These are phyloP conservation scores for Podaxis rugospora DNA, from an alignment of 768 basidiomycete genomes.

Conservation along the genomic window DNA sequence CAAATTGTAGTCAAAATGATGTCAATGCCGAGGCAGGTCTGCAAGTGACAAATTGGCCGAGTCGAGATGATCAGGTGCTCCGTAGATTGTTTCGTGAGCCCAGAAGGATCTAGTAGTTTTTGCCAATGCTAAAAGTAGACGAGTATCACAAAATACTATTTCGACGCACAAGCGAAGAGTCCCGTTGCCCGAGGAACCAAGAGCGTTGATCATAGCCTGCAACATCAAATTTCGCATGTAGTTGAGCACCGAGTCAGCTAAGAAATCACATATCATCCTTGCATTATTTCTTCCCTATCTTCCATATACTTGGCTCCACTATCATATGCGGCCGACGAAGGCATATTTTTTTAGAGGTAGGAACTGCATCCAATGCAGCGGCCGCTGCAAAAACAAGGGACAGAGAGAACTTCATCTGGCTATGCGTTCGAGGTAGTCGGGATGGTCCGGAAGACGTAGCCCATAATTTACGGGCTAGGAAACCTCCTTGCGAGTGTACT, in stretches of 20 bases:
- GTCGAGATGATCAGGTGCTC: constrained; percentile 19
- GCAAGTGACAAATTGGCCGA: constrained; percentile 23
- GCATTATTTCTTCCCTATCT: constrained; percentile 26
- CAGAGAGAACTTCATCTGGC: not conserved
- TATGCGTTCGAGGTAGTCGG: not conserved
- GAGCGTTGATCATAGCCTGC: constrained; percentile 25
- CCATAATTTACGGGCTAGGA: too few species aligned
- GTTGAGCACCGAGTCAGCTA: constrained; percentile 1
- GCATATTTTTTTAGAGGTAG: constrained; percentile 22
- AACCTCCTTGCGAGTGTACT: too few species aligned
- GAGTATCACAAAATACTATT: not conserved
- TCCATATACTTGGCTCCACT: constrained; percentile 25
- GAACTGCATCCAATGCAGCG: constrained; percentile 4
- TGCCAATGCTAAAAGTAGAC: not conserved
- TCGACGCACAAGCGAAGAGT: not conserved
- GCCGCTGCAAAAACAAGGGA: not conserved
- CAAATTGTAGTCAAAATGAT: constrained; percentile 29
- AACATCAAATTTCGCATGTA: constrained; percentile 24
- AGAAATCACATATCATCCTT: constrained; percentile 20
- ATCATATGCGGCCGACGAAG: constrained; percentile 25
- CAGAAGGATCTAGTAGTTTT: constrained; percentile 16
- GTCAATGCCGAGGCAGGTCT: constrained; percentile 25
- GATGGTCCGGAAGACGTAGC: too few species aligned
- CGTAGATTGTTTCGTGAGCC: constrained; percentile 21
- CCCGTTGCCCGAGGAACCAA: not conserved